Conservation (phyloP, 148 eudicot species). For the Rhododendron ferrugineum region DNA sequence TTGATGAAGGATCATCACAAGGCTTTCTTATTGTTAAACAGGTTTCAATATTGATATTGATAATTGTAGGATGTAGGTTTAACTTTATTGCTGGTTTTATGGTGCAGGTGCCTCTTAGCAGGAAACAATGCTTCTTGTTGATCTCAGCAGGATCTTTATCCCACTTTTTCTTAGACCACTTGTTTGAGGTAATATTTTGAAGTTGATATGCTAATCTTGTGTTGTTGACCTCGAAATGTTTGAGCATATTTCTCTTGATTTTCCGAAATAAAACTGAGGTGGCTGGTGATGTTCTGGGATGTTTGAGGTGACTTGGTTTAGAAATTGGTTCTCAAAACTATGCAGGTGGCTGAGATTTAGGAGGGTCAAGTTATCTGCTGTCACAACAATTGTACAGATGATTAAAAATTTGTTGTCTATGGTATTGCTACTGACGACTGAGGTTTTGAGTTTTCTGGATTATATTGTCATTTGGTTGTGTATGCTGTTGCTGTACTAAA, state of each 20-base stretch:
- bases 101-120: slow-evolving; percentile 59
- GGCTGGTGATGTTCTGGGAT: not conserved
- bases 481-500: not conserved
- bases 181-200: slow-evolving; percentile 51
- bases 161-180: slow-evolving; percentile 43
- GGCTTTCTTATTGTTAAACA: not conserved
- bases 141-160: slow-evolving; percentile 81
- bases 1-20: not conserved
- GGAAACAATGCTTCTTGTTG: slow-evolving; percentile 67
- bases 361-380: not conserved
- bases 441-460: not conserved
- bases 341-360: not conserved
- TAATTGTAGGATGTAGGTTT: not conserved
- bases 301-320: not conserved
- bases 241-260: not conserved
- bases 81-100: not conserved
- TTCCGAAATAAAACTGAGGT: not conserved
- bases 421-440: not conserved
- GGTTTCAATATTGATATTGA: not conserved
- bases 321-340: not conserved
- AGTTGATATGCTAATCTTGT: not conserved
- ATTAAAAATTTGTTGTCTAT: not conserved
- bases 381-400: not conserved
- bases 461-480: not conserved
- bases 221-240: not conserved